A percentile compares a stretch with the other conserved stretches of the same genome.
Conservation (phyloP, 306 rosid species). For the Comarum palustre region DNA sequence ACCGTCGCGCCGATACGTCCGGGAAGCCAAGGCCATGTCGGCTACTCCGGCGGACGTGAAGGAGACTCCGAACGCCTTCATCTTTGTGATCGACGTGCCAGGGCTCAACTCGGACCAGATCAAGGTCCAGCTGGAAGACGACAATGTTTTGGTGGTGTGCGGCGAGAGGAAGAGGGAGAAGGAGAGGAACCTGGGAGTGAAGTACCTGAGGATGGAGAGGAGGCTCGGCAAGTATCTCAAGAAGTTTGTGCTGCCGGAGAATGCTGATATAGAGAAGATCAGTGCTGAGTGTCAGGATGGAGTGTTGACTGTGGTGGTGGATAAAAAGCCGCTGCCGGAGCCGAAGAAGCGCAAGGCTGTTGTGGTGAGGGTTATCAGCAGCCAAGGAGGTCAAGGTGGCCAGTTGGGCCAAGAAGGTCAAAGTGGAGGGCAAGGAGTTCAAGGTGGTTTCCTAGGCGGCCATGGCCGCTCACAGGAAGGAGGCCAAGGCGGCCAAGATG, state of each 20-base stretch:
- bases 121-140: slow-evolving; percentile 37
- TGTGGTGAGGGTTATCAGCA: slow-evolving; percentile 23
- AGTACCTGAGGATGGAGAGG: slow-evolving; percentile 51
- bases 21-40: slow-evolving; percentile 43
- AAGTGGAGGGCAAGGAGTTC: background rate
- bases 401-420: background rate
- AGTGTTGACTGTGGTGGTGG: slow-evolving; percentile 34
- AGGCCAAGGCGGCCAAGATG: background rate
- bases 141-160: slow-evolving; percentile 34
- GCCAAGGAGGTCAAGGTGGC: background rate
- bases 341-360: slow-evolving; percentile 38
- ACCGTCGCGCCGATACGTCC: slow-evolving; percentile 32
- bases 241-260: slow-evolving; percentile 45
- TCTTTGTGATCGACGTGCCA: slow-evolving; percentile 35
- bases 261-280: slow-evolving; percentile 36
- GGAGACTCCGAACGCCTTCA: slow-evolving; percentile 30
- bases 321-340: slow-evolving; percentile 44
- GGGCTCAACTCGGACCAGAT: slow-evolving; percentile 36
- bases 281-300: slow-evolving; percentile 38
- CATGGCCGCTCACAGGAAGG: background rate
- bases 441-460: background rate
- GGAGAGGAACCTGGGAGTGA: slow-evolving; percentile 27
- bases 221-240: slow-evolving; percentile 47
- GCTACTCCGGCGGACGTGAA: slow-evolving; percentile 37
- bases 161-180: slow-evolving; percentile 48